Base-by-base conservation (phyloP, 139 green algal species). In the Picochlorum sp. region DNA sequence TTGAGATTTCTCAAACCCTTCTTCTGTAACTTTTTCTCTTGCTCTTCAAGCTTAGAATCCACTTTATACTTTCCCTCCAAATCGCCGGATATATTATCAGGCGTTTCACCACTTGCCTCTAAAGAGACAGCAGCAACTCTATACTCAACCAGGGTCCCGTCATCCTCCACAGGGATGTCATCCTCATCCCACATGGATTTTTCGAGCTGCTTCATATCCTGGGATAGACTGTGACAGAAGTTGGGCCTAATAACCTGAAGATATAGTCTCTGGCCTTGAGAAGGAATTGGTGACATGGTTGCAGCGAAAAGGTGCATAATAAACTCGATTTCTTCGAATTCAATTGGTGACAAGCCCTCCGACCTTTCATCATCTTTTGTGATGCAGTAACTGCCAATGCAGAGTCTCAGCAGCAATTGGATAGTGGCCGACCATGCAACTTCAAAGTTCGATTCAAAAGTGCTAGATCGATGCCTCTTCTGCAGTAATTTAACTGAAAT, bases 251-350 rank as follows among this genome's bases (percentile, higher is more conserved):
- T 12, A 29, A 41, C 24, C 24, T 59, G 20, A 20, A 26, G 33
- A n/a, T 20, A 50, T 14, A 59, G 53, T 30, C 20, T 20, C 20
- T 59, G 52, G 12, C 52, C 52, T 16, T 30, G n/a, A 45, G 33
- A 50, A 16, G 52, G 52, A 45, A 59, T 59, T 6, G 52, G 52
- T 51, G 20, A 30, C 52, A 59, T 59, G 22, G 52, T 59, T 16
- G 52, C 33, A 29, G 53, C 24, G n/a, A 59, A 29, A 31, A 53
- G 13, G 1, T 53, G 44, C 39, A 47, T 47, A 16, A 47, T 18
- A 47, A 26, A 16, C 2, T 47, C 39, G 20, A 47, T 47, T 5
- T 5, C 20, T 47, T 47, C 39, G 22, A 47, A 47, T 24, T 47
- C 18, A 7, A 26, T 16, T 22, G 8, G 1, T 14, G 39, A 47